These are phyloP conservation scores for Pseudisothecium myosuroides DNA, from an alignment of 225 moss, liverwort and hornwort genomes.

Conservation along the genomic window DNA sequence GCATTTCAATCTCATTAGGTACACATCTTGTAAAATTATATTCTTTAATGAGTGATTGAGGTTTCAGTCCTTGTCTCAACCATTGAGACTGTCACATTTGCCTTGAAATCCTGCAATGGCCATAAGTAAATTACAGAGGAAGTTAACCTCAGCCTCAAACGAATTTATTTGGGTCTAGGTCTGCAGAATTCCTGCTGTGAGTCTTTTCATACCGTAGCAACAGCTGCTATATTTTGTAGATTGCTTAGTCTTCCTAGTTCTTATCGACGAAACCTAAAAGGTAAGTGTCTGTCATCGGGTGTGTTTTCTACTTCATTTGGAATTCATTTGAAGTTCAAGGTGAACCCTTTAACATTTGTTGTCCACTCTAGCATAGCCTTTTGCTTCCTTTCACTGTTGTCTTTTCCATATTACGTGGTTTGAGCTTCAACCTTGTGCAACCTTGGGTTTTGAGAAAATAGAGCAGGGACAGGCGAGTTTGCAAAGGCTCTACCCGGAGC, in stretches of 20 bases:
- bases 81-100: neutral
- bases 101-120: neutral
- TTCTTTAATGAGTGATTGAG: neutral
- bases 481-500: slow-evolving; percentile 12
- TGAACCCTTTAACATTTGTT: neutral
- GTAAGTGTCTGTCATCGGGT: neutral
- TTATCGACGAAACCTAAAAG: neutral
- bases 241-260: neutral
- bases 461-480: slow-evolving; percentile 5
- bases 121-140: neutral
- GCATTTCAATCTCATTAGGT: neutral
- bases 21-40: neutral
- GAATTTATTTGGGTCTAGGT: neutral
- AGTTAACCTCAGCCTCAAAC: neutral
- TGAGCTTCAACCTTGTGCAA: neutral
- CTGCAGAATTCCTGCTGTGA: neutral
- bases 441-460: neutral
- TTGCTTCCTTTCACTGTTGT: neutral
- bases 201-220: neutral
- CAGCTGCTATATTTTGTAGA: neutral
- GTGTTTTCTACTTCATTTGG: neutral
- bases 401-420: neutral
- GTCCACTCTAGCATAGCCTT: neutral
- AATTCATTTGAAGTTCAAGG: neutral
- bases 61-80: neutral